Evolutionary conservation across 352 stramenopile species (phyloP).

Genomic region (Globisporangium uncinulatum): DNA sequence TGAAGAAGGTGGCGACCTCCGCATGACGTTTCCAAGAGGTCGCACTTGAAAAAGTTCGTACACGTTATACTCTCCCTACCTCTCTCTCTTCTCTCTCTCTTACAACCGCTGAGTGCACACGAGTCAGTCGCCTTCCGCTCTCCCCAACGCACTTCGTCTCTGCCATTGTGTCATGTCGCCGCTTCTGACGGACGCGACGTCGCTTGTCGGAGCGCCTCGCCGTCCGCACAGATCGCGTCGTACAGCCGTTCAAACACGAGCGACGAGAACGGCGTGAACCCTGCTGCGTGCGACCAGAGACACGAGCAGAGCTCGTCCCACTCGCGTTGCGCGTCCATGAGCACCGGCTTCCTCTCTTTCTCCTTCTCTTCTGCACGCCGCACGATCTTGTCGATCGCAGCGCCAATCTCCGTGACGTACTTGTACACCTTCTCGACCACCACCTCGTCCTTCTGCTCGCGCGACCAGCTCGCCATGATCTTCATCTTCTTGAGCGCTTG

Average conservation of each 20-base stretch:
- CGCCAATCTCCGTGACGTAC: slow-evolving; percentile 79
- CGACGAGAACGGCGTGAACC: slow-evolving; percentile 69
- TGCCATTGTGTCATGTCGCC: slow-evolving; percentile 17
- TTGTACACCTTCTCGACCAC: slow-evolving; percentile 86
- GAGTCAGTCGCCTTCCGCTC: neutral
- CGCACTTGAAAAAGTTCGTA: no score
- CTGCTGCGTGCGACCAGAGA: slow-evolving; percentile 74
- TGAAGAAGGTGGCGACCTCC: slow-evolving; percentile 20
- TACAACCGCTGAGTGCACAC: no score
- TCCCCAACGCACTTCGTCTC: neutral
- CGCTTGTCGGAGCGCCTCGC: slow-evolving; percentile 29
- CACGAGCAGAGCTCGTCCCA: slow-evolving; percentile 75
- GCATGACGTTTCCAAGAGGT: neutral
- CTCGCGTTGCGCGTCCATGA: slow-evolving; percentile 18
- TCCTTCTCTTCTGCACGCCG: slow-evolving; percentile 26
- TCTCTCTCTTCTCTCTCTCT: neutral
- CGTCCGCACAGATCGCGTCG: slow-evolving; percentile 79
- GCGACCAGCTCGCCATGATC: slow-evolving; percentile 78
- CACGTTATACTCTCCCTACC: no score
- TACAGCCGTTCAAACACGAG: slow-evolving; percentile 82
- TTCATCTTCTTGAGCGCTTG: slow-evolving; percentile 86
- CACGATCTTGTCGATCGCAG: slow-evolving; percentile 75
- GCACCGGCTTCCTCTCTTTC: slow-evolving; percentile 11
- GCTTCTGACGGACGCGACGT: slow-evolving; percentile 1
- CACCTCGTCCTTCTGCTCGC: slow-evolving; percentile 75